Conservation (phyloP, 202 grass and related monocot species). For the Digitaria exilis region DNA sequence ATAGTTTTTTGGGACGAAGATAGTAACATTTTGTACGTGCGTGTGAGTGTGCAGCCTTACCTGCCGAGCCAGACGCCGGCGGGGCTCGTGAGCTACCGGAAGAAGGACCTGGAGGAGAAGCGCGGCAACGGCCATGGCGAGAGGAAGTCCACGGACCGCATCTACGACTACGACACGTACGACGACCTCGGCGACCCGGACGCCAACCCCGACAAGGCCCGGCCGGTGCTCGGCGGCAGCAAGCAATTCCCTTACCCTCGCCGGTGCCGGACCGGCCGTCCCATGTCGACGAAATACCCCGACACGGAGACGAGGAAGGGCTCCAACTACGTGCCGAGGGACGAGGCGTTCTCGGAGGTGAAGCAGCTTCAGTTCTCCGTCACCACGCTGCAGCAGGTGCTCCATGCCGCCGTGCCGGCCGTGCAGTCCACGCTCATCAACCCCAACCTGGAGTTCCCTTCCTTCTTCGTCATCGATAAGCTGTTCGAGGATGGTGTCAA, state of each 20-base stretch:
- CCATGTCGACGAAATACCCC: conserved; percentile 45
- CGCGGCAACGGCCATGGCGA: conserved; percentile 52
- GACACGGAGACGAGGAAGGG: conserved; percentile 49
- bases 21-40: no score
- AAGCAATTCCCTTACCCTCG: conserved; percentile 68
- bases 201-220: conserved; percentile 2
- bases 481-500: conserved; percentile 74
- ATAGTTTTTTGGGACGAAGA: no score
- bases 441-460: conserved; percentile 35
- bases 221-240: conserved; percentile 64
- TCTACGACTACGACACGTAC: conserved; percentile 82
- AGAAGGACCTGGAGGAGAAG: conserved; percentile 49
- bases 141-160: conserved; percentile 53
- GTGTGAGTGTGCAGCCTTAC: conserved; percentile 51
- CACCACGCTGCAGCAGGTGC: conserved; percentile 42
- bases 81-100: conserved; percentile 54
- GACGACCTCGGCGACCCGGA: conserved; percentile 68
- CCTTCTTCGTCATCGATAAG: conserved; percentile 65
- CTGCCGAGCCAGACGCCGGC: conserved; percentile 70
- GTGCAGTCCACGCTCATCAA: conserved; percentile 47
- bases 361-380: conserved; percentile 59
- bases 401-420: conserved; percentile 55
- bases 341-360: conserved; percentile 72
- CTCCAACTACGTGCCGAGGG: conserved; percentile 64
- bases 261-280: conserved; percentile 69